A percentile compares a stretch with the other conserved stretches of the same genome.
Evolutionary conservation across 2,329 filamentous ascomycete species (phyloP).

Genomic region (Colletotrichum sansevieriae): DNA sequence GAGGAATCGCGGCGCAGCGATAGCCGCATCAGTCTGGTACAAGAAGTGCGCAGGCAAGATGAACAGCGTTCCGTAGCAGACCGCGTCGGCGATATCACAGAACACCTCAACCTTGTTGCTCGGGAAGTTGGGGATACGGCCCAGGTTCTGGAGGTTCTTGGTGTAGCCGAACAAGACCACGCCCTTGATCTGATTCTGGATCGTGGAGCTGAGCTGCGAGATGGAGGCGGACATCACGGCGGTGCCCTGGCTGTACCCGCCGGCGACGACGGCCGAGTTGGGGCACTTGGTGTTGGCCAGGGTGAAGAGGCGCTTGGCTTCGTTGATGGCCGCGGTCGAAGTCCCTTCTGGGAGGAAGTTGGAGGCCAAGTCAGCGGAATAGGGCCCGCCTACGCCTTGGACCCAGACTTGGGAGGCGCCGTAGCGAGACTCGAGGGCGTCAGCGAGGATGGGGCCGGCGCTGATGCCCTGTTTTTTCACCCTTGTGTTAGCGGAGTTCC

Average conservation of each 20-base stretch:
- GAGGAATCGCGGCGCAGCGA: constrained; percentile 46
- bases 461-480: constrained; percentile 44
- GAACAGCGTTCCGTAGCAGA: constrained; percentile 54
- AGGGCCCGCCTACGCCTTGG: constrained; percentile 58
- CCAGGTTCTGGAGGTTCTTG: constrained; percentile 57
- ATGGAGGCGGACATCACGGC: constrained; percentile 58
- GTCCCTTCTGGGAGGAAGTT: constrained; percentile 57
- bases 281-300: constrained; percentile 59
- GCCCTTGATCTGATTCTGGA: constrained; percentile 53
- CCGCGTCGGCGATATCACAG: constrained; percentile 53
- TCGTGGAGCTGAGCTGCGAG: constrained; percentile 47
- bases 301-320: constrained; percentile 56
- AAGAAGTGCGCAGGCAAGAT: constrained; percentile 52
- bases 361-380: constrained; percentile 51
- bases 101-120: constrained; percentile 52
- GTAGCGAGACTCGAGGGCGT: constrained; percentile 47
- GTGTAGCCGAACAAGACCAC: constrained; percentile 57
- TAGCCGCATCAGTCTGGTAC: constrained; percentile 45
- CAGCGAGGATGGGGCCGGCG: constrained; percentile 48
- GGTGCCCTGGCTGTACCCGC: constrained; percentile 57
- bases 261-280: constrained; percentile 56
- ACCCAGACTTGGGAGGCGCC: constrained; percentile 52
- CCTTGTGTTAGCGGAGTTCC: background rate
- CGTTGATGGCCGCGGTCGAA: constrained; percentile 53
- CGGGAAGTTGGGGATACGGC: constrained; percentile 55